Evolutionary conservation across 805 yeast genomes (phyloP), one percentile per base, ranked within the genome.

Genomic region (Candida coquimbonensis): DNA sequence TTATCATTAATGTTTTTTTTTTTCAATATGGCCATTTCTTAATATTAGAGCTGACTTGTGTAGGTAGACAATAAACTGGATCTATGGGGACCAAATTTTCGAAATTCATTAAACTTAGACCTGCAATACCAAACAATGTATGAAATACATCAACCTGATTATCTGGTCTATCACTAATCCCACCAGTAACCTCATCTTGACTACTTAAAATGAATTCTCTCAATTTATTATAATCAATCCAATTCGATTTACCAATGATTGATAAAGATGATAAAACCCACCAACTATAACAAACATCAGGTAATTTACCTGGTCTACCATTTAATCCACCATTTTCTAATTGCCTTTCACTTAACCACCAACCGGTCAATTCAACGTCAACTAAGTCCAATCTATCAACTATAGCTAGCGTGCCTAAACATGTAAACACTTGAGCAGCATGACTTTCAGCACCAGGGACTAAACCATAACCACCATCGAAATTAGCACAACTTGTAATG

Each of bases 201-300:
- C 93, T 81, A 2, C 62, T 58, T 36, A 91, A 64, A 5, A 93
- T 89, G 58, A 89, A 93, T 3, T 65, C 62, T 43, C 74, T 73
- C 46, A 93, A 67, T 53, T 75, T 78, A 5, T 66, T 72, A 27
- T 69, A 71, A 57, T 87, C 83, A n/a, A 93, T 83, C 89, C 96
- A 89, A 52, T 85, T 76, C 17, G 80, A 62, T 50, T 76, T 80
- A 0, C 68, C 77, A 19, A 91, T 69, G 34, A 87, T 80, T 0
- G 84, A 74, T 47, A 90, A 65, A 3, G 88, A 75, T 2, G 95
- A 83, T 21, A 89, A 62, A 9, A 89, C 95, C 99, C 99, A 93
- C 96, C 97, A 93, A 55, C 93, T 81, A 62, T 93, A 93, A 61
- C 99, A 93, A n/a, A 87, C 96, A 64, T 93, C 99, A 0, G 98